Evolutionary conservation across 306 rosid genomes (phyloP), one percentile per base, ranked within the genome.

Genomic region (Acacia confusa): DNA sequence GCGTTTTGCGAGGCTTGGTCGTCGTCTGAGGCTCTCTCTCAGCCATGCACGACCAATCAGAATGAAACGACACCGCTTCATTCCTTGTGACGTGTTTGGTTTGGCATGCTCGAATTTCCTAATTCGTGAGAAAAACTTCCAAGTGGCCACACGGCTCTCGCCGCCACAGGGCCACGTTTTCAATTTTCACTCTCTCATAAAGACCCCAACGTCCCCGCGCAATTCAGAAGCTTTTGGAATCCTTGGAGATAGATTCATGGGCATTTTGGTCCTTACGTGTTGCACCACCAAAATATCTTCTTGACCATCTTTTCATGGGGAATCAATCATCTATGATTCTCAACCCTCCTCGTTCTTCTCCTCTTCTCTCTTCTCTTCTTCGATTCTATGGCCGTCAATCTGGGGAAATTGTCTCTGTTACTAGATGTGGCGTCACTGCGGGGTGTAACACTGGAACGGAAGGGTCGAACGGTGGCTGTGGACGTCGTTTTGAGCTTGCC

Each of bases 401-500:
- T 93, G 1, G 99, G 98, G 16, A 90, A 95, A 72, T 71, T 92
- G 40, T 91, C 97, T 22, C 84, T 93, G 22, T 52, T 89, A 77
- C 89, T 93, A 0, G 98, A 95, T 82, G 83, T 88, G 9, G 64
- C 91, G 16, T 90, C 88, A 16, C 91, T 91, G 3, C 81, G 95
- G 73, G 75, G 80, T 53, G 24, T 82, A 5, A 48, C 81, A 32
- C 80, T 79, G 1, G 97, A 95, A 22, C 85, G 96, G 36, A 95
- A 89, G 75, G 45, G 14, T 22, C 92, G 97, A 15, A 85, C 90
- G 22, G 86, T 70, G 68, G 82, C 82, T 13, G 78, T 83, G 17
- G 97, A 95, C 79, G 74, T 87, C 25, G 85, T 90, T 75, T 80
- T 92, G 85, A 87, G 82, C 87, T 65, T 87, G 74, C 87, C 84